Evolutionary conservation across 768 basidiomycete species (phyloP), one percentile per base, ranked within the genome.

Genomic region (Leccinum obscurum): DNA sequence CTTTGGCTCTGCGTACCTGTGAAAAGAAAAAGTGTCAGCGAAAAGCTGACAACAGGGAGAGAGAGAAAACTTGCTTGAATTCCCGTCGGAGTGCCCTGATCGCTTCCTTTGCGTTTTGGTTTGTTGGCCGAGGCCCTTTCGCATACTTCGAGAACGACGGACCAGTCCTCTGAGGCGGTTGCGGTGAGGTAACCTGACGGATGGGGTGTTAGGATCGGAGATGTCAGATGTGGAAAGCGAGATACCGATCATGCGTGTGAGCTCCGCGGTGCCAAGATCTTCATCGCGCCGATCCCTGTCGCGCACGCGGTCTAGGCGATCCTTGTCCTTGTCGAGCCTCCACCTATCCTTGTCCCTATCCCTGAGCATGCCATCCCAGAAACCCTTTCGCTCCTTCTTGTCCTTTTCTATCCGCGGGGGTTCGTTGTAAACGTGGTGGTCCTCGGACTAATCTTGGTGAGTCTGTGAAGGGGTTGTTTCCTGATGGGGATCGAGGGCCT

Each of bases 141-240:
- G 67, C 91, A 94, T 15, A 95, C 90, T 56, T 93, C 92, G 54
- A 93, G 78, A 0, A 95, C 89, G 32, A 93, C 81, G 0, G 81
- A 73, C 88, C 90, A 92, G 68, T 93, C 90, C 70, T 93, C 91
- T 3, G 91, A 88, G 1, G 87, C 81, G 0, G 89, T 91, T 0
- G 89, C 89, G 2, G 89, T 88, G 15, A 92, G 77, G 66, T 83
- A 91, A 0, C 88, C 90, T 91, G 51, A 13, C 6, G 8, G 26
- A n/a, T 30, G 34, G 13, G 1, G 44, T 11, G 60, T 64, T 20
- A 64, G 53, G 14, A 35, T 10, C n/a, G 52, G 57, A 53, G 0
- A 50, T 1, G 17, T 1, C 7, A 41, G 15, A 53, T 26, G 50
- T 24, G 32, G 28, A 55, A 41, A 32, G 30, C 67, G 35, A 55